Base-by-base conservation (phyloP, 768 basidiomycete genomes). In the Naganishia onofrii region DNA sequence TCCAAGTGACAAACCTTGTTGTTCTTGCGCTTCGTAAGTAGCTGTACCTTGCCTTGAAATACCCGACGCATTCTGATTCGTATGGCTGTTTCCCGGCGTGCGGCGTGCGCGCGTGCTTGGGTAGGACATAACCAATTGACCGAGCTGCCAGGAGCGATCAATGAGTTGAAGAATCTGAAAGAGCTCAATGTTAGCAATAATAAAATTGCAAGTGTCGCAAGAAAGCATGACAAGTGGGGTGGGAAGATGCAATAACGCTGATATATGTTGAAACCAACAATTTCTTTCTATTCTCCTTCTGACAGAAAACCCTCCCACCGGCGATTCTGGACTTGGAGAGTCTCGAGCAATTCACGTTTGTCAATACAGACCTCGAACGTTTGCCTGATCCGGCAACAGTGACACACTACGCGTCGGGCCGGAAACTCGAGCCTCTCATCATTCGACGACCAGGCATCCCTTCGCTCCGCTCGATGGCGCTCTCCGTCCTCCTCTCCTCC, bases 101-200 rank as follows among this genome's bases (percentile, higher is more conserved):
- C n/a, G n/a, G n/a, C n/a, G n/a, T n/a, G n/a, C n/a, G n/a, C 67
- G 12, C 28, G 57, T 44, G 32, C 10, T 31, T 31, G 32, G 10
- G 34, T 68, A 78, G 77, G 73, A 2, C 70, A 72, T 17, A 80
- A 80, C 54, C 66, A 74, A 28, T 54, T 80, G 26, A 78, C 71
- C 0, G 38, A 69, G 4, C 55, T 80, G 21, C 79, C 79, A 19
- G 76, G 78, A 23, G 79, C 77, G 3, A 77, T 80, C 42, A 77
- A 76, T 6, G 72, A 74, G 34, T 66, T 80, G 31, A 52, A 58
- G 26, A 70, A 77, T 52, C 71, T 80, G 19, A 75, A 74, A 66
- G 78, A 76, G 64, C 74, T 80, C 26, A 80, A 80, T 60, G 77
- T 80, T 56, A 71, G 77, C 38, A 70, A 71, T 46, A 80, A 80